Evolutionary conservation across 1,284 basidiomycete species (phyloP), one percentile per base, ranked within the genome.

Genomic region (Cystobasidium sp.): DNA sequence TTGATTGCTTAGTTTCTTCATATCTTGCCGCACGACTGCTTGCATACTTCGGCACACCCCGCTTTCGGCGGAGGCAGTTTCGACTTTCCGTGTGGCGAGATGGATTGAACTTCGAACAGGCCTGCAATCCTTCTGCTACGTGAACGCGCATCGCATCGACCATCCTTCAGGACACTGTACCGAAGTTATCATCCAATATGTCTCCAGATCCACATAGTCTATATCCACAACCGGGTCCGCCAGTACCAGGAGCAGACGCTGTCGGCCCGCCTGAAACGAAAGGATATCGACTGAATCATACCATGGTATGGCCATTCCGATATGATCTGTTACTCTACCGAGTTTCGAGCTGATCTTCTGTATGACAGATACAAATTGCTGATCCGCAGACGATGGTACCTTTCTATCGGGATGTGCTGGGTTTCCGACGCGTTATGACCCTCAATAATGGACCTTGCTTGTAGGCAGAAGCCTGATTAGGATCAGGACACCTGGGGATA

Each of bases 361-460:
- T 49, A 14, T 49, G 47, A 14, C n/a, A 49, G 47, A 49, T 49
- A 49, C 47, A 49, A 49, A 49, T 49, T 6, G 47, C 47, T 14
- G 47, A 49, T 49, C 47, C 47, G 14, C 3, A 49, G 47, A 49
- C 2, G n/a, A 49, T 49, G 47, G n/a, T 49, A 49, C 47, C 47
- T n/a, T 49, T 49, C n/a, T 49, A 49, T n/a, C 47, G 47, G 47
- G 47, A 49, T 49, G 47, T 49, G 47, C 47, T 49, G 14, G 47
- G 47, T 3, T 49, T 49, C 47, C 12, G 47, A 49, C 47, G 47
- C 12, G 47, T 49, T 14, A 49, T 49, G 47, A 49, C 47, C n/a
- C 6, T 49, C 3, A 49, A 49, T 49, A 49, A 49, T n/a, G 47
- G 47, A 49, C 47, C 47, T n/a, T 49, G 47, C 47, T 49, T 49